A percentile compares a stretch with the other conserved stretches of the same genome.
Evolutionary conservation across 2,329 filamentous ascomycete genomes (phyloP).

Genomic region (Fusarium pseudocircinatum): DNA sequence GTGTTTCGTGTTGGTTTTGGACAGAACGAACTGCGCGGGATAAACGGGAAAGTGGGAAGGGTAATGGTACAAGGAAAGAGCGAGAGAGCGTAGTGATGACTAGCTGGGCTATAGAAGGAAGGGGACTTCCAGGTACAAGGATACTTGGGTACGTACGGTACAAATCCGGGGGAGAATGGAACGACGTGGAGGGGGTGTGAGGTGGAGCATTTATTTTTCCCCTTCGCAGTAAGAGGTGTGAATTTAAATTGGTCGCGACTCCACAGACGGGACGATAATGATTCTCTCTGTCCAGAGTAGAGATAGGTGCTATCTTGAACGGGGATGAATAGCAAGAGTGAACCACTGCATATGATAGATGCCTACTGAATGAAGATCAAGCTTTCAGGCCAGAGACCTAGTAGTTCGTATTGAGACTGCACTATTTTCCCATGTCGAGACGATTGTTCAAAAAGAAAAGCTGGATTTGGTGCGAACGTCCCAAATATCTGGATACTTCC

Average conservation of each 20-base stretch:
- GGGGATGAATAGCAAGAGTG: not conserved
- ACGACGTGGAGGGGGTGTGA: conserved; percentile 34
- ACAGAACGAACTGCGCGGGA: conserved; percentile 30
- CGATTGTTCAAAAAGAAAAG: not conserved
- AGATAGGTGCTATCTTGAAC: not conserved
- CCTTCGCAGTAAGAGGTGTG: conserved; percentile 8
- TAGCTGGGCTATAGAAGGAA: conserved; percentile 22
- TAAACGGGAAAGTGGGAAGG: conserved; percentile 40
- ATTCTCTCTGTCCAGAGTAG: conserved; percentile 13
- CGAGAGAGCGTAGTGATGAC: conserved; percentile 36
- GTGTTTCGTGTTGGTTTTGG: conserved; percentile 40
- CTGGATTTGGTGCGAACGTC: not conserved
- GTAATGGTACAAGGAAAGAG: conserved; percentile 38
- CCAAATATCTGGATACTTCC: conserved; percentile 16
- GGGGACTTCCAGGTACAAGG: conserved; percentile 38
- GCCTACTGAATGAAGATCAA: not conserved
- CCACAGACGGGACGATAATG: conserved; percentile 32
- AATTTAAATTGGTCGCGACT: not conserved
- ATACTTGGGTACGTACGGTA: conserved; percentile 34
- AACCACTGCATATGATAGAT: not conserved
- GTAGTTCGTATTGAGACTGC: not conserved
- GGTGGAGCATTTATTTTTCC: not conserved
- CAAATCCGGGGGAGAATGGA: conserved; percentile 37
- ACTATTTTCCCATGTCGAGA: not conserved
- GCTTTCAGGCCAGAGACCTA: not conserved